Percentiles rank a stretch among this genome's conserved stretches.
These are phyloP conservation scores for Lupinus albus DNA, from an alignment of 306 rosid species.

Conservation along the genomic window DNA sequence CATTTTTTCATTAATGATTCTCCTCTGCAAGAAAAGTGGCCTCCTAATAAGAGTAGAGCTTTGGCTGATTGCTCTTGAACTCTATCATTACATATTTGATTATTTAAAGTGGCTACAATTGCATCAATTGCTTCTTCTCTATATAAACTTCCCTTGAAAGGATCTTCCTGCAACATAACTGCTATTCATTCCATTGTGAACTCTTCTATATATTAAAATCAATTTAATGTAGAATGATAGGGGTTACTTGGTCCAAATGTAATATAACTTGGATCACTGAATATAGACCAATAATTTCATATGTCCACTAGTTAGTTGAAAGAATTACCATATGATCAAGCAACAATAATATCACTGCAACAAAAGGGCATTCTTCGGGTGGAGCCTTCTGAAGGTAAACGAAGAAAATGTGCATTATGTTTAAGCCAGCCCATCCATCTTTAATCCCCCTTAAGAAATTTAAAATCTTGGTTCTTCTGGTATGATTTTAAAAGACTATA, in stretches of 20 bases:
- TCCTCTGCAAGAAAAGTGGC: slow-evolving; percentile 63
- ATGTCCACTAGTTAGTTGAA: slow-evolving; percentile 25
- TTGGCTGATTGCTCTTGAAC: slow-evolving; percentile 65
- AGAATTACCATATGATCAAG: slow-evolving; percentile 85
- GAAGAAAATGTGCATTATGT: slow-evolving; percentile 66
- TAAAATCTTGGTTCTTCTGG: slow-evolving; percentile 63
- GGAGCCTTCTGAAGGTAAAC: slow-evolving; percentile 60
- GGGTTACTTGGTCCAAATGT: not conserved
- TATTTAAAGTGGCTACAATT: slow-evolving; percentile 57
- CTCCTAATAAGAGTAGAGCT: slow-evolving; percentile 73
- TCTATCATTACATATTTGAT: slow-evolving; percentile 43
- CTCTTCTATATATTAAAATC: slow-evolving; percentile 37
- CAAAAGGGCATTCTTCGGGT: slow-evolving; percentile 62
- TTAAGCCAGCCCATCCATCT: slow-evolving; percentile 73
- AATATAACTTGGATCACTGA: slow-evolving; percentile 1
- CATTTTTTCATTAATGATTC: slow-evolving; percentile 58
- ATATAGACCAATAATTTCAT: slow-evolving; percentile 14
- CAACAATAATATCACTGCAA: slow-evolving; percentile 63
- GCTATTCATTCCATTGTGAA: slow-evolving; percentile 72
- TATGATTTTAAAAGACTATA: slow-evolving; percentile 35
- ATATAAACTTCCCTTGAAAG: slow-evolving; percentile 60
- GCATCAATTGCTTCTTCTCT: slow-evolving; percentile 83
- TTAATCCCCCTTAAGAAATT: slow-evolving; percentile 59
- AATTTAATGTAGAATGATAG: slow-evolving; percentile 1
- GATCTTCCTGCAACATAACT: slow-evolving; percentile 82